Evolutionary conservation across 345 rosid genomes (phyloP), one percentile per base, ranked within the genome.

Genomic region (Acer yangbiense): DNA sequence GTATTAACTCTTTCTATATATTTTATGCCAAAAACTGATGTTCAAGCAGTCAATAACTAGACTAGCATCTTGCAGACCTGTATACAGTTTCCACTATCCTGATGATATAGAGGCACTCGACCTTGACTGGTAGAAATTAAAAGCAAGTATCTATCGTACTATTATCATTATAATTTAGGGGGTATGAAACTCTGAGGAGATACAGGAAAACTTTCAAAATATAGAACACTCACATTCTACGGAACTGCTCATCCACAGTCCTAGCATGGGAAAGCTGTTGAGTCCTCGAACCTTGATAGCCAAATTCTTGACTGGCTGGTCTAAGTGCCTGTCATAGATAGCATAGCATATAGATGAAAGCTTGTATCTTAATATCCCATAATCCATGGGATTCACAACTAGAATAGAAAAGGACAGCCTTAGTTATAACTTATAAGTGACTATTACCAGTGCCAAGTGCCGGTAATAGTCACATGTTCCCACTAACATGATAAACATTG

Each of bases 181-280:
- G 67, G 54, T 20, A 46, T 20, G 17, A 6, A 76, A 27, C 69
- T 54, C 50, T 21, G 21, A 55, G 54, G 2, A 13, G 11, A 39
- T 55, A 17, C 17, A 20, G 55, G 39, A 74, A 65, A 72, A 78
- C 65, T 29, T 50, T 72, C 16, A 68, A 32, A 44, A 14, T 61
- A 72, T 76, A 71, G 73, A 77, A 58, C 29, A 81, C 92, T 82
- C 86, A 96, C 99, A 89, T 84, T 78, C 80, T 90, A 48, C 77
- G 83, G 69, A 93, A 88, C 54, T 82, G 93, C 72, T 90, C 91
- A 52, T 87, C 89, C 74, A 85, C 76, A 60, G 93, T 89, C 80
- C 85, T 81, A 39, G 39, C 76, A 71, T 79, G 82, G 60, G 87
- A 64, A 73, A 77, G 76, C 27, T 83, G 85, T 73, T 81, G 91